Evolutionary conservation across 2,329 filamentous ascomycete species (phyloP), one percentile per base, ranked within the genome.

Genomic region (Talaromyces sp.): DNA sequence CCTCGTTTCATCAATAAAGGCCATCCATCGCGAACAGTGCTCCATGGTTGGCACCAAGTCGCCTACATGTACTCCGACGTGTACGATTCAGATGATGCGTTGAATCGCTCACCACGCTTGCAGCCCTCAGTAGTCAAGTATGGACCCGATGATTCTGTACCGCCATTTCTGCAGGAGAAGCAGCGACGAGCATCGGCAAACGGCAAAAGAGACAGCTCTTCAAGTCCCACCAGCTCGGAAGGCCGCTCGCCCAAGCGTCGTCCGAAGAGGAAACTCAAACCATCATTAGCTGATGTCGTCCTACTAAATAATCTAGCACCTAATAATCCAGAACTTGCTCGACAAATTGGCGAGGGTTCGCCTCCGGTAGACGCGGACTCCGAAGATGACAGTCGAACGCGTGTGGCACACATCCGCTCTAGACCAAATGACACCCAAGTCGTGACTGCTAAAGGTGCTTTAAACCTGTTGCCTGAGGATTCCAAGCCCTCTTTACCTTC

Each of bases 231-330:
- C 73, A 73, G 73, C 69, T 69, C 69, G 52, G 65, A 68, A 63
- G 71, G 71, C 63, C 69, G 71, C 73, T 73, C 75, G 69, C 73
- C 75, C 76, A 78, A 79, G 74, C 57, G 69, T 70, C 69, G 70
- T 67, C 66, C 43, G 43, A 65, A 66, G 27, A 72, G 69, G 67
- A 69, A 69, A 66, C 67, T 71, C 66, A 72, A 70, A 68, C 68
- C 71, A 61, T 74, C 73, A 67, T 85, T 85, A 73, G 86, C 85
- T 70, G 87, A 90, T 83, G 86, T 83, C 70, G 87, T 91, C 68
- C 82, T 94, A 75, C 83, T 94, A 68, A 78, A 81, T 65, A 82
- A 84, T 75, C 83, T 93, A 80, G 85, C 82, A 73, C 86, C 87
- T 72, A 87, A 87, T 72, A 82, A 82, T 69, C 87, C 85, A 60